Evolutionary conservation across 2,329 filamentous ascomycete genomes (phyloP), one percentile per base, ranked within the genome.

Genomic region (Pseudovirgaria hyperparasitica): DNA sequence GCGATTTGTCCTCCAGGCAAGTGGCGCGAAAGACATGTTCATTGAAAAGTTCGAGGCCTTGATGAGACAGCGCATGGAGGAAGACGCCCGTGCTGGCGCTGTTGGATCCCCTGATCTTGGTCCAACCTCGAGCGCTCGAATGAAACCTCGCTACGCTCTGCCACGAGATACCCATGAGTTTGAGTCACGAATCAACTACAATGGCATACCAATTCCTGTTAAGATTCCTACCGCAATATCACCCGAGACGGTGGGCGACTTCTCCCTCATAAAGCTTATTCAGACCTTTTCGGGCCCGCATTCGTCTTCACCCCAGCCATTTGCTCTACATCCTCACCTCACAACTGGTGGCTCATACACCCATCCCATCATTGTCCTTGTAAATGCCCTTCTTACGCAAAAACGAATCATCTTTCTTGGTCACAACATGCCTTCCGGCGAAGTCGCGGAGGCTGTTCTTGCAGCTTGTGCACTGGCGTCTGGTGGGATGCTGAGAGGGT

Each of bases 111-210:
- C 48, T 25, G 38, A 50, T 35, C 40, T 58, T 45, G 32, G 51
- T 42, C 29, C 58, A 42, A 52, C 46, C 34, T 57, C 28, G 27
- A 55, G 22, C 51, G 66, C 40, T 36, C 72, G 34, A 69, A 67
- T 28, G 74, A 75, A 21, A 70, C 71, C 25, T 72, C 65, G 68
- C 16, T 92, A 90, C 48, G 69, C 70, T 2, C 71, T 92, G 9
- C 87, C 90, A 6, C 71, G 90, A 44, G 90, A 98, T 50, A 98
- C 90, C 1, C 90, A 98, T 54, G 90, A 98, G 54, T 96, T 93
- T 46, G 90, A 96, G 60, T 92, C 82, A 40, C 84, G 77, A 45
- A 84, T 98, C 43, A 72, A 87, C 48, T 98, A 98, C 61, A 92
- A 94, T 58, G 84, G 85, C 36, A 90, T 96, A 30, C 87, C 87